Conservation (phyloP, 2,329 filamentous ascomycete genomes). For the Cercospora sp. region DNA sequence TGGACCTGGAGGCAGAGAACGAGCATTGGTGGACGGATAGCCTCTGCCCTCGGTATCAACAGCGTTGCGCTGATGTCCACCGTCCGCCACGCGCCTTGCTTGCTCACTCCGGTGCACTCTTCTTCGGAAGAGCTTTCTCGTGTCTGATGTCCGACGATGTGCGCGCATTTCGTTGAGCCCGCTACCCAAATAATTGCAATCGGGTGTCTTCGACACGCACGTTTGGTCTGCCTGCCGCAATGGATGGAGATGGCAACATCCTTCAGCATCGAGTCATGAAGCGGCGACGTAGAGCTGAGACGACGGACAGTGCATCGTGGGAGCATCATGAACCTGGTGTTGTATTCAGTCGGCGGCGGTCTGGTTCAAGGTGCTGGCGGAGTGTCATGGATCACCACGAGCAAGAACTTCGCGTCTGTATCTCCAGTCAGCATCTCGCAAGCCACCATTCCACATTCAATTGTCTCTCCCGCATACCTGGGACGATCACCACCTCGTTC, state of each 20-base stretch:
- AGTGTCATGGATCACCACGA: constrained; percentile 81
- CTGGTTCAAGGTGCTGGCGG: constrained; percentile 58
- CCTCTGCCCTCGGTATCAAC: not conserved
- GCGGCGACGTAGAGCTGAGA: not conserved
- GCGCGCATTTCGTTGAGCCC: not conserved
- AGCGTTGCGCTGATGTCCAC: not conserved
- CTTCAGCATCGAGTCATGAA: too few relatives aligned
- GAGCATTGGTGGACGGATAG: not conserved
- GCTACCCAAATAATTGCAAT: not conserved
- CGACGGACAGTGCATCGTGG: not conserved
- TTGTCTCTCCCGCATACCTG: constrained; percentile 46
- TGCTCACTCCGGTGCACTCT: not conserved
- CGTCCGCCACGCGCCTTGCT: not conserved
- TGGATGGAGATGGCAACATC: too few relatives aligned
- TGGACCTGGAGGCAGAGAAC: not conserved
- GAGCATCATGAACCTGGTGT: not conserved
- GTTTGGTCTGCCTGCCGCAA: too few relatives aligned
- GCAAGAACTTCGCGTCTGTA: constrained; percentile 69
- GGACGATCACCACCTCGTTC: constrained; percentile 80
- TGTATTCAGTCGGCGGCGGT: not conserved
- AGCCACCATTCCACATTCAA: not conserved
- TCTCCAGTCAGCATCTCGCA: not conserved
- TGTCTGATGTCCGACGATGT: not conserved
- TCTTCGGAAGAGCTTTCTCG: too few relatives aligned
- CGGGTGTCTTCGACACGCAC: not conserved